Evolutionary conservation across 345 rosid genomes (phyloP), one percentile per base, ranked within the genome.

Genomic region (Linum trigynum): DNA sequence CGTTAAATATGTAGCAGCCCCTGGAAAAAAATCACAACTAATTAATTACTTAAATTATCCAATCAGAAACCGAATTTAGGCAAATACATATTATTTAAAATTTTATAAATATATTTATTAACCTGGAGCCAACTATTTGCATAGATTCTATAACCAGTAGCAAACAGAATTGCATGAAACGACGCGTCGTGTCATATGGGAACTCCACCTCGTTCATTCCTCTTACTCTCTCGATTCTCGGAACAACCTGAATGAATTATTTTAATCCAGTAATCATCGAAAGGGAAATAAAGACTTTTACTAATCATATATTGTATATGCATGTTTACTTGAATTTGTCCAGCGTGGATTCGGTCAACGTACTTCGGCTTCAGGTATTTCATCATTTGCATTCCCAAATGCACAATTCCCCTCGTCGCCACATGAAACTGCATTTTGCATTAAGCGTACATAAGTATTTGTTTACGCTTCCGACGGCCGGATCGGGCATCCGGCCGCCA

Each of bases 281-380:
- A 59, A 3, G 62, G 38, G 35, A 7, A 58, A 58, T 16, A 3
- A 32, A 23, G 35, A 58, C 9, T 58, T 36, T 16, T 17, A 58
- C 6, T 3, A 23, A 2, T 10, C 4, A 37, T 11, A 37, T 0
- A 65, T 41, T 42, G 50, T 3, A 1, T 9, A 57, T 39, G 5
- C 37, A 38, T 12, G 2, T 14, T 43, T 38, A 75, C 78, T 68
- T 70, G 50, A 0, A 75, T 75, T 39, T 75, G 62, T 41, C 41
- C 41, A 1, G 68, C n/a, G 45, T 65, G 66, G 62, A 75, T 75
- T 51, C 60, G 71, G 3, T n/a, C 60, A 23, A 57, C 60, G 11
- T 15, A 8, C 9, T 17, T 23, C 23, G 17, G 9, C 60, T 32
- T 4, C 7, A 57, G 32, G 37, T 16, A 16, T 10, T 16, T 14